Percentiles rank a stretch among this genome's conserved stretches.
phyloP scores from a whole-genome alignment of 2,329 filamentous ascomycete genomes.

The Pseudogymnoascus sp. region DNA sequence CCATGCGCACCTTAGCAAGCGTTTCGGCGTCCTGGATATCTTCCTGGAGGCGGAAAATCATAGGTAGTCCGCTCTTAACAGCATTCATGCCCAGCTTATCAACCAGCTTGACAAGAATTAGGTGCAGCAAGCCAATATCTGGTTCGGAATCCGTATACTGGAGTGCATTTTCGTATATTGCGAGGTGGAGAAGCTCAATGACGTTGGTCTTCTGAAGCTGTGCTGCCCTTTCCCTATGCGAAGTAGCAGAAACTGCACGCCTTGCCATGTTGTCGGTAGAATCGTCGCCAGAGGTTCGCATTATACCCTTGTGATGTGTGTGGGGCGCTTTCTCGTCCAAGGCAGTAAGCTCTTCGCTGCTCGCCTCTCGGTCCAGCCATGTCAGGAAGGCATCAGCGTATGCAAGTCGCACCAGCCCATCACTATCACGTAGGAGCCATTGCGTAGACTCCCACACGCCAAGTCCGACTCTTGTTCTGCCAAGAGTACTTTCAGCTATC shows the following conservation, averaged over 20 bases:
- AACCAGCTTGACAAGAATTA: slow-evolving; percentile 68
- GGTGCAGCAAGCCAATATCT: slow-evolving; percentile 70
- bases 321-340: slow-evolving; percentile 40
- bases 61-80: slow-evolving; percentile 69
- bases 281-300: slow-evolving; percentile 23
- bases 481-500: slow-evolving; percentile 55
- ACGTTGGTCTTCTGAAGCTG: slow-evolving; percentile 44
- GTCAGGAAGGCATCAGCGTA: slow-evolving; percentile 78
- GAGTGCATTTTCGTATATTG: slow-evolving; percentile 81
- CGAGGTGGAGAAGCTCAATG: slow-evolving; percentile 73
- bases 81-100: slow-evolving; percentile 77
- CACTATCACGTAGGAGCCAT: slow-evolving; percentile 77
- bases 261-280: slow-evolving; percentile 31
- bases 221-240: slow-evolving; percentile 34
- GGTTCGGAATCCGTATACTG: slow-evolving; percentile 65
- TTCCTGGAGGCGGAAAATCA: slow-evolving; percentile 84
- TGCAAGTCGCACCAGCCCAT: slow-evolving; percentile 71
- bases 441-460: slow-evolving; percentile 95
- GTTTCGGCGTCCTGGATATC: slow-evolving; percentile 64
- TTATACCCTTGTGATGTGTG: slow-evolving; percentile 29
- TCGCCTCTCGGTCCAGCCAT: slow-evolving; percentile 80
- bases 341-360: slow-evolving; percentile 55
- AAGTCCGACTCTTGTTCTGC: slow-evolving; percentile 68
- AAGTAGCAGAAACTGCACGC: slow-evolving; percentile 63
- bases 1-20: slow-evolving; percentile 68